Conservation (phyloP, 495 filamentous ascomycete genomes). For the Parachaetomium inaequale region DNA sequence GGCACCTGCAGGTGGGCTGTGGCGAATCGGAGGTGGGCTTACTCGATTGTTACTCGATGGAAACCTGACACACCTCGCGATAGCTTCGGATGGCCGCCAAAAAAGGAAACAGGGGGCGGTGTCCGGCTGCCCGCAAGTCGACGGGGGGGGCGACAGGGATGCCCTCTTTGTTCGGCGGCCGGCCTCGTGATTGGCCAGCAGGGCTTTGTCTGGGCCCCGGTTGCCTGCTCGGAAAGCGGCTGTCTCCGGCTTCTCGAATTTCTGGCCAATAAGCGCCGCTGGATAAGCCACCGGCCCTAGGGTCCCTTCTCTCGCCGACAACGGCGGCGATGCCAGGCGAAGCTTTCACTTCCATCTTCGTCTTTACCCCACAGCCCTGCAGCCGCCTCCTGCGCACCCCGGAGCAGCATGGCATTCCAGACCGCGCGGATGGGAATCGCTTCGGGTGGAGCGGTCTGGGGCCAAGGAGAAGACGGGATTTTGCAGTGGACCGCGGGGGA, state of each 20-base stretch:
- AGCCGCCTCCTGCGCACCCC: background rate
- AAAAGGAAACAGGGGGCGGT: conserved; percentile 17
- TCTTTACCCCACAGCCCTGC: conserved; percentile 1
- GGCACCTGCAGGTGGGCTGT: background rate
- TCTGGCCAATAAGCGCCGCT: background rate
- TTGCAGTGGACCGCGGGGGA: background rate
- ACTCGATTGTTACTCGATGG: conserved; percentile 41
- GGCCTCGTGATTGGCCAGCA: background rate
- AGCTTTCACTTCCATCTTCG: background rate
- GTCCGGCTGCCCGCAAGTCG: background rate
- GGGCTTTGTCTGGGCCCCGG: background rate
- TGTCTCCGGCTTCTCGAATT: conserved; percentile 2
- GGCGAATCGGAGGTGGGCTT: conserved; percentile 28
- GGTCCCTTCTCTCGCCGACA: conserved; percentile 1
- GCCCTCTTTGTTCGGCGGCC: too few species aligned
- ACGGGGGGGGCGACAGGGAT: background rate
- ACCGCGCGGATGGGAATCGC: background rate
- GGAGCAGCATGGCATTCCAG: background rate
- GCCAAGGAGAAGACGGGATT: background rate
- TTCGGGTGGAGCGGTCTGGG: conserved; percentile 1
- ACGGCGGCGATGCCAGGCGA: background rate
- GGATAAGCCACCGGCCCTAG: background rate
- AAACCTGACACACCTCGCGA: conserved; percentile 28
- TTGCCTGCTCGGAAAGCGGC: conserved; percentile 8
- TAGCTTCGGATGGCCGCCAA: conserved; percentile 24